Conservation (phyloP, 2,329 filamentous ascomycete species). For the Magnaporthiopsis incrustans region DNA sequence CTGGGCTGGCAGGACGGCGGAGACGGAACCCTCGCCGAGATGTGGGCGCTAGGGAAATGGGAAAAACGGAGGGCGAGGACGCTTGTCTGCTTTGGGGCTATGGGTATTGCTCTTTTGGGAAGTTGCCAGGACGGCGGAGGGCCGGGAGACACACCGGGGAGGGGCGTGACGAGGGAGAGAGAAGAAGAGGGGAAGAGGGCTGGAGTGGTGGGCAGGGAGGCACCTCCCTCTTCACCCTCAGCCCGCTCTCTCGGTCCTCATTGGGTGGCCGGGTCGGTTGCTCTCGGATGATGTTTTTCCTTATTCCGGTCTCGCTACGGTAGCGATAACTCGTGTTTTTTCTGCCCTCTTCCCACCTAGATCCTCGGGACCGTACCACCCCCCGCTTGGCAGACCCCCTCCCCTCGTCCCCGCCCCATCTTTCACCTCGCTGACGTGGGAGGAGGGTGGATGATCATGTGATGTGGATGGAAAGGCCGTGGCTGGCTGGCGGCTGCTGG, state of each 20-base stretch:
- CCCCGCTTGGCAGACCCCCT: background rate
- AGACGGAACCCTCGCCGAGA: background rate
- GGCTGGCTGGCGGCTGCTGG: background rate
- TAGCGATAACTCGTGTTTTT: background rate
- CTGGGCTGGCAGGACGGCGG: background rate
- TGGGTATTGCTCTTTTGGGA: slow-evolving; percentile 28
- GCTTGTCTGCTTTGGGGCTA: slow-evolving; percentile 26
- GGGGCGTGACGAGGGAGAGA: background rate
- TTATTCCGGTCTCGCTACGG: slow-evolving; percentile 1
- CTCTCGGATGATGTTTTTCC: slow-evolving; percentile 1
- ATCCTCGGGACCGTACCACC: too few relatives aligned
- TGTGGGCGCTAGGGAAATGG: background rate
- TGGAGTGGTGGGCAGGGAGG: background rate
- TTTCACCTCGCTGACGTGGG: background rate
- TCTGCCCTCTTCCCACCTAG: background rate
- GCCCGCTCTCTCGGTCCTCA: slow-evolving; percentile 8
- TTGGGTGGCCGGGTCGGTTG: slow-evolving; percentile 4
- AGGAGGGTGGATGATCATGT: background rate
- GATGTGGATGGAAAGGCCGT: background rate
- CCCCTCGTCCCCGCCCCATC: too few relatives aligned
- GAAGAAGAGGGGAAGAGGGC: background rate
- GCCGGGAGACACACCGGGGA: slow-evolving; percentile 2
- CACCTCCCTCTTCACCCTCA: background rate
- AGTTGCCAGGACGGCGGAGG: slow-evolving; percentile 12
- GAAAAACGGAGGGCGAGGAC: slow-evolving; percentile 11